Conservation (phyloP, 2,329 filamentous ascomycete species). For the Penicillium brasilianum region DNA sequence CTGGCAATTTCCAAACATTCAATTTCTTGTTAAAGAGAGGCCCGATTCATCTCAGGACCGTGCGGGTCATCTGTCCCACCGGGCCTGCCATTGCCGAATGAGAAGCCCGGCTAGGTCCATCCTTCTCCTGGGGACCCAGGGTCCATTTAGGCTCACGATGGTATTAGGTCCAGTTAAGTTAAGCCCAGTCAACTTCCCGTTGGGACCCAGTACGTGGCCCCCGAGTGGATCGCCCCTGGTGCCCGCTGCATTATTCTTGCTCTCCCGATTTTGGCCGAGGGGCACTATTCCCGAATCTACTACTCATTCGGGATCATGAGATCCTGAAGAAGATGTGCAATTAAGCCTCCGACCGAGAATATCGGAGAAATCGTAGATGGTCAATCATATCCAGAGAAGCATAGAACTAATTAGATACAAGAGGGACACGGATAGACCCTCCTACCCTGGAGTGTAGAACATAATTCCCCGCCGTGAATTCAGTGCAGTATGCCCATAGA, state of each 20-base stretch:
- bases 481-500: neutral
- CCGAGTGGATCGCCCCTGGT: neutral
- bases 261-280: neutral
- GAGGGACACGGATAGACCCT: neutral
- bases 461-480: neutral
- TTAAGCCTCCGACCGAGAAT: neutral
- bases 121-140: slow-evolving; percentile 1
- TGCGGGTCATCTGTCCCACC: slow-evolving; percentile 6
- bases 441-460: neutral
- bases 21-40: neutral
- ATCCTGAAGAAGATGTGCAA: neutral
- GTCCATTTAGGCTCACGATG: slow-evolving; percentile 1
- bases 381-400: neutral
- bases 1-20: neutral
- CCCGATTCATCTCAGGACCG: slow-evolving; percentile 7
- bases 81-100: slow-evolving; percentile 1
- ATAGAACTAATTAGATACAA: neutral
- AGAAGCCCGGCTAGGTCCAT: slow-evolving; percentile 3
- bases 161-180: neutral
- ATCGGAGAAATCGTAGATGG: neutral
- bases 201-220: neutral
- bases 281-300: neutral
- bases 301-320: neutral
- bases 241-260: neutral
- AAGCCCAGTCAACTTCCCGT: neutral